A percentile compares a stretch with the other conserved stretches of the same genome.
Conservation (phyloP, 163 green algal genomes). For the Prototheca wickerhamii region DNA sequence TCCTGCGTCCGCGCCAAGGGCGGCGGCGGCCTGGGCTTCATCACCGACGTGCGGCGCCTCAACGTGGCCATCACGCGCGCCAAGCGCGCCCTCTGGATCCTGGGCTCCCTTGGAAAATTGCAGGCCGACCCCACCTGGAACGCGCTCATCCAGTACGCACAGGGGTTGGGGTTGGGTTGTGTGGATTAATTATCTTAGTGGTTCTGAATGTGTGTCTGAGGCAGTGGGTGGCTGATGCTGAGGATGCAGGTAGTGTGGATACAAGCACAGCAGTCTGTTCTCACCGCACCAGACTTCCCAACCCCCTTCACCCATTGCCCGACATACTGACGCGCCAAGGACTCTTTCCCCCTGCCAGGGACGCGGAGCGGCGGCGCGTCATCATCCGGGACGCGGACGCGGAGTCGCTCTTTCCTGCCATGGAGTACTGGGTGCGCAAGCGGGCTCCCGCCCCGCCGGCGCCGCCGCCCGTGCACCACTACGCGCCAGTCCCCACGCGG, state of each 20-base stretch:
- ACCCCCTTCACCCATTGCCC: neutral
- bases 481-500: too few relatives aligned
- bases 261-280: too few relatives aligned
- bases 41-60: constrained; percentile 74
- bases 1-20: constrained; percentile 67
- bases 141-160: constrained; percentile 42
- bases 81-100: constrained; percentile 64
- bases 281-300: too few relatives aligned
- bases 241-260: too few relatives aligned
- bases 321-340: neutral
- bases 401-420: constrained; percentile 37
- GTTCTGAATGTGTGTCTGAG: neutral
- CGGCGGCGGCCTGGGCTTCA: constrained; percentile 48
- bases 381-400: constrained; percentile 52
- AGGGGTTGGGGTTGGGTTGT: too few relatives aligned
- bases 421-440: constrained; percentile 13
- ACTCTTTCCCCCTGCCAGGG: constrained; percentile 12
- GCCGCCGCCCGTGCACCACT: too few relatives aligned
- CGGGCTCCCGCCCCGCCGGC: too few relatives aligned
- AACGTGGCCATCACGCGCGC: constrained; percentile 82
- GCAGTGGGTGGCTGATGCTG: neutral
- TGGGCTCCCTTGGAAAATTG: constrained; percentile 60
- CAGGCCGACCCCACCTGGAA: constrained; percentile 47
- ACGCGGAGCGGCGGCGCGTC: constrained; percentile 40
- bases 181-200: neutral